Percentiles rank a stretch among this genome's conserved stretches.
Evolutionary conservation across 148 eudicot genomes (phyloP).

Genomic region (Euryodendron excelsum): DNA sequence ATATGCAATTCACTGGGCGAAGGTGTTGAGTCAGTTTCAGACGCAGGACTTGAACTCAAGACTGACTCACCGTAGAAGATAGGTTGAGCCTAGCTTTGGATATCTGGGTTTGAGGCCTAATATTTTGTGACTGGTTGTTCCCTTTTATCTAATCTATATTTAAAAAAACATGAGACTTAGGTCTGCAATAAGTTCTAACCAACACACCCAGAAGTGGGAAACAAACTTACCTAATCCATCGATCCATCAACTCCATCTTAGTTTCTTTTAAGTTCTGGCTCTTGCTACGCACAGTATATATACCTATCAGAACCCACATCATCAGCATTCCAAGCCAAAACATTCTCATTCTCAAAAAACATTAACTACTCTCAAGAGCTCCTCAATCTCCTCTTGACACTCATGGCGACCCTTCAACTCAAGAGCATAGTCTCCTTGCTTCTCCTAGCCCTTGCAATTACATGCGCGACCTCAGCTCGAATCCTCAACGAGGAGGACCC

Average conservation of each 20-base stretch:
- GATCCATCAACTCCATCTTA: conserved; percentile 65
- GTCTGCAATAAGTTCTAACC: conserved; percentile 43
- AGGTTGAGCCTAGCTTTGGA: background rate
- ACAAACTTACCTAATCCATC: conserved; percentile 30
- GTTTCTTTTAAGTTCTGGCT: conserved; percentile 19
- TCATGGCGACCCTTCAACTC: conserved; percentile 20
- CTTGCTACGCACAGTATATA: conserved; percentile 18
- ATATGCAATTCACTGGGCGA: background rate
- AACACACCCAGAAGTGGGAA: conserved; percentile 36
- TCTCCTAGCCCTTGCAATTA: conserved; percentile 32
- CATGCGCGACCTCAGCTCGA: conserved; percentile 43
- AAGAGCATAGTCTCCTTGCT: conserved; percentile 35
- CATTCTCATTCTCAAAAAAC: background rate
- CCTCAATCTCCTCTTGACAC: conserved; percentile 7
- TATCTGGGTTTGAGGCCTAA: background rate
- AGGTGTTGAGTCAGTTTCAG: background rate
- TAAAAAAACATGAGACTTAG: conserved; percentile 24
- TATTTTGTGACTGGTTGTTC: background rate
- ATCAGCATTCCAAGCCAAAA: background rate
- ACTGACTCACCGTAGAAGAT: background rate
- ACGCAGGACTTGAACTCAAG: background rate
- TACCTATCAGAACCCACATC: conserved; percentile 28
- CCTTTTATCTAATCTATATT: background rate
- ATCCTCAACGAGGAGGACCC: conserved; percentile 40
- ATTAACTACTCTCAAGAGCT: background rate